Conservation (phyloP, 768 basidiomycete species). For the Mycena leptocephala region DNA sequence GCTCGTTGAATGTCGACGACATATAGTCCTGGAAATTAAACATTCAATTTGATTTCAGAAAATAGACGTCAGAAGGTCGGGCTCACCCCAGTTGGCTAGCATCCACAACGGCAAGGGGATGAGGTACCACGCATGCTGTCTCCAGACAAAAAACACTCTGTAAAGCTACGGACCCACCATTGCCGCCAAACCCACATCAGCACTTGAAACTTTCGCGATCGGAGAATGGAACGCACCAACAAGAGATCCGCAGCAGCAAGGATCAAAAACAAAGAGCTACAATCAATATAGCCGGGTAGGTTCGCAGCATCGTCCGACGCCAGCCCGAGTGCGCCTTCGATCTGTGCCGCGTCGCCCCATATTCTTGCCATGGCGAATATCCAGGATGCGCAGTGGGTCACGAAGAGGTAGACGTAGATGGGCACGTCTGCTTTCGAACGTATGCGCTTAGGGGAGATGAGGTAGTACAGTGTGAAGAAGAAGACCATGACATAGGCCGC, state of each 20-base stretch:
- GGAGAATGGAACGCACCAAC: slow-evolving; percentile 17
- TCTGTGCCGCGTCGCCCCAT: slow-evolving; percentile 11
- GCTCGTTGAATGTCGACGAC: background rate
- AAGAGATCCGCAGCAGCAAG: slow-evolving; percentile 28
- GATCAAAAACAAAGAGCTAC: slow-evolving; percentile 25
- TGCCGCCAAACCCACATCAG: slow-evolving; percentile 17
- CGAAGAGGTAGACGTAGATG: slow-evolving; percentile 28
- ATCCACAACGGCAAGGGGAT: background rate
- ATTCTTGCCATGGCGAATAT: slow-evolving; percentile 26
- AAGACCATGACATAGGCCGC: background rate
- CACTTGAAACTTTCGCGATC: slow-evolving; percentile 13
- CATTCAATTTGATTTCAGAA: background rate
- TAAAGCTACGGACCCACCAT: slow-evolving; percentile 23
- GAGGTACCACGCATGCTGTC: background rate
- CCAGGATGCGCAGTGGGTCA: slow-evolving; percentile 29
- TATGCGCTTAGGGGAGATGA: background rate
- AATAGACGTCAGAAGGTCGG: background rate
- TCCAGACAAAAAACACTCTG: slow-evolving; percentile 24
- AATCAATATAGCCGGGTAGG: slow-evolving; percentile 25
- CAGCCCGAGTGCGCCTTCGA: slow-evolving; percentile 14
- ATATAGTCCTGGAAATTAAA: background rate
- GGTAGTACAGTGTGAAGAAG: background rate
- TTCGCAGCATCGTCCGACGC: slow-evolving; percentile 18
- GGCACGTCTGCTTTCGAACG: slow-evolving; percentile 14
- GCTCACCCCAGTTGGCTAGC: background rate